A percentile compares a stretch with the other conserved stretches of the same genome.
These are phyloP conservation scores for Alternaria brassicae DNA, from an alignment of 2,329 filamentous ascomycete genomes.

Conservation along the genomic window DNA sequence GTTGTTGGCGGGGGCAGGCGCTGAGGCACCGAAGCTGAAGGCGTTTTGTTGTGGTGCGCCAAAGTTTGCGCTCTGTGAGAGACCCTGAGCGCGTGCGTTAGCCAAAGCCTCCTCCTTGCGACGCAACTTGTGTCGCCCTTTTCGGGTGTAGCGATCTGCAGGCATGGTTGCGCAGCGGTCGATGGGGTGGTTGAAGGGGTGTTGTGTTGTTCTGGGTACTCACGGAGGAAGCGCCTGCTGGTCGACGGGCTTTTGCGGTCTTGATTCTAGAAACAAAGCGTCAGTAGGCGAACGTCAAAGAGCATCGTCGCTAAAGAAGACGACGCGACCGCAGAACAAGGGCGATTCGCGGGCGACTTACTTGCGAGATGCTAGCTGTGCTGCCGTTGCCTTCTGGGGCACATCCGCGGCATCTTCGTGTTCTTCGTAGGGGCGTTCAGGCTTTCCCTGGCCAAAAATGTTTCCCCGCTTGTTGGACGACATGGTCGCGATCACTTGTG, in stretches of 20 bases:
- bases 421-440: conserved; percentile 38
- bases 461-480: conserved; percentile 37
- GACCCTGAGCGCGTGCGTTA: conserved; percentile 31
- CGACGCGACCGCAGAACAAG: not conserved
- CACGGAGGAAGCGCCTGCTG: conserved; percentile 36
- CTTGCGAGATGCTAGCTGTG: conserved; percentile 63
- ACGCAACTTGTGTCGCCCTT: conserved; percentile 18
- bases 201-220: conserved; percentile 25
- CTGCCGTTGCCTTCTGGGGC: conserved; percentile 60
- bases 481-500: conserved; percentile 32
- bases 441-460: conserved; percentile 39
- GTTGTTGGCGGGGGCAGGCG: conserved; percentile 23
- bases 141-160: conserved; percentile 12
- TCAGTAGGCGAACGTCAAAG: conserved; percentile 23
- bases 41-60: conserved; percentile 22
- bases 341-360: conserved; percentile 50
- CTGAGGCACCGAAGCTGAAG: conserved; percentile 37
- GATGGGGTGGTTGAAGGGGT: conserved; percentile 6
- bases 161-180: conserved; percentile 11
- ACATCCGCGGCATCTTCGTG: conserved; percentile 52
- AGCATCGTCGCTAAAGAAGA: conserved; percentile 1
- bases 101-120: conserved; percentile 19
- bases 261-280: conserved; percentile 36
- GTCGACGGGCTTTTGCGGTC: conserved; percentile 34
- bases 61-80: conserved; percentile 33